A percentile compares a stretch with the other conserved stretches of the same genome.
phyloP scores from a whole-genome alignment of 2,329 filamentous ascomycete genomes.

The Alternaria rosae region DNA sequence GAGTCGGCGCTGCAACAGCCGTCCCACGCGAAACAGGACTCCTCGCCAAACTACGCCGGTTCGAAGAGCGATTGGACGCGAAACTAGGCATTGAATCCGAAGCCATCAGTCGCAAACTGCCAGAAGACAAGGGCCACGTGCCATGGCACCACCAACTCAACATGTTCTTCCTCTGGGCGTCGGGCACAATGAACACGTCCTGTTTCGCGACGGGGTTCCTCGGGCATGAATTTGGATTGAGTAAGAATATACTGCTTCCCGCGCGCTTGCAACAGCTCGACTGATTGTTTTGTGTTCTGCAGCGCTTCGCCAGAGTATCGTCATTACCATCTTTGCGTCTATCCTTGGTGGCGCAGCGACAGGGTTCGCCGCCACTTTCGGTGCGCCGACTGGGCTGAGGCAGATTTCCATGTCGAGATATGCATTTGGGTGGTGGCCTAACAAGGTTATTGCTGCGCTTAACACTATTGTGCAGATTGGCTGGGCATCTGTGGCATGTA shows the following conservation, averaged over 20 bases:
- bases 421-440: conserved; percentile 61
- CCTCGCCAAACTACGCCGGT: conserved; percentile 23
- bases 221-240: conserved; percentile 58
- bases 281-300: background rate
- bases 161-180: conserved; percentile 57
- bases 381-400: conserved; percentile 52
- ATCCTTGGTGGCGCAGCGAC: conserved; percentile 53
- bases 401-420: conserved; percentile 56
- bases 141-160: conserved; percentile 37
- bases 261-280: background rate
- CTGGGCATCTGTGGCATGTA: conserved; percentile 53
- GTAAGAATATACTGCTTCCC: conserved; percentile 16
- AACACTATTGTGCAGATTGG: conserved; percentile 58
- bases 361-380: conserved; percentile 53
- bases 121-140: conserved; percentile 37
- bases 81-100: conserved; percentile 35
- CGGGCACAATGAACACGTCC: conserved; percentile 53
- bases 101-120: conserved; percentile 33
- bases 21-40: conserved; percentile 21
- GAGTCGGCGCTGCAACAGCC: conserved; percentile 2
- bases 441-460: conserved; percentile 57
- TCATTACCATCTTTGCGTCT: conserved; percentile 52
- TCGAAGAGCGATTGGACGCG: conserved; percentile 30
- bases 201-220: conserved; percentile 53
- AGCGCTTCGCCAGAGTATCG: conserved; percentile 53